These are phyloP conservation scores for Penicillium soppii DNA, from an alignment of 495 filamentous ascomycete genomes.

Conservation along the genomic window DNA sequence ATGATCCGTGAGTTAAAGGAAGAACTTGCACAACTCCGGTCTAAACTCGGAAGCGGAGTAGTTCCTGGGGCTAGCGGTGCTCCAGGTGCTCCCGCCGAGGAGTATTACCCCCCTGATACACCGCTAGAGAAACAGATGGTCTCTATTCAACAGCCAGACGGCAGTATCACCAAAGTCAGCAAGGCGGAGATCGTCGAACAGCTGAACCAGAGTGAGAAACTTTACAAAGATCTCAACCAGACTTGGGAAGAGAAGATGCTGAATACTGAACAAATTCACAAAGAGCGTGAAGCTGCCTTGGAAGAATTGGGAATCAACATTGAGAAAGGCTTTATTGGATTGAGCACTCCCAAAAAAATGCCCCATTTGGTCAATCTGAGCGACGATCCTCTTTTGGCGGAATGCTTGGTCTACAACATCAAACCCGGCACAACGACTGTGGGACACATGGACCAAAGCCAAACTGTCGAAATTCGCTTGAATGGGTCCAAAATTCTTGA, in stretches of 20 bases:
- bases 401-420: conserved; percentile 97
- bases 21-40: conserved; percentile 80
- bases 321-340: conserved; percentile 93
- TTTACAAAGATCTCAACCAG: conserved; percentile 95
- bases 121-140: conserved; percentile 95
- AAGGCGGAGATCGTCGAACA: conserved; percentile 99
- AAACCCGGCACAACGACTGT: conserved; percentile 93
- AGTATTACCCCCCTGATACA: conserved; percentile 86
- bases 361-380: conserved; percentile 97
- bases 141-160: conserved; percentile 84
- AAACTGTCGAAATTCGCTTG: conserved; percentile 81
- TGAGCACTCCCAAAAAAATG: conserved; percentile 98
- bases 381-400: conserved; percentile 91
- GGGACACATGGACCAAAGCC: conserved; percentile 82
- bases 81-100: conserved; percentile 57
- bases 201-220: conserved; percentile 90
- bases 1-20: conserved; percentile 99
- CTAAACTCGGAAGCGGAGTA: conserved; percentile 76
- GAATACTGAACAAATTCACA: conserved; percentile 96
- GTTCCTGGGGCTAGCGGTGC: conserved; percentile 36
- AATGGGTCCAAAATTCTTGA: conserved; percentile 91
- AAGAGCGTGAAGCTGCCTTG: conserved; percentile 90
- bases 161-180: conserved; percentile 88
- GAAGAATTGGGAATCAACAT: conserved; percentile 99
- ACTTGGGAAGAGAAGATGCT: conserved; percentile 97